Evolutionary conservation across 139 green algal genomes (phyloP).

Genomic region (Dunaliella primolecta): DNA sequence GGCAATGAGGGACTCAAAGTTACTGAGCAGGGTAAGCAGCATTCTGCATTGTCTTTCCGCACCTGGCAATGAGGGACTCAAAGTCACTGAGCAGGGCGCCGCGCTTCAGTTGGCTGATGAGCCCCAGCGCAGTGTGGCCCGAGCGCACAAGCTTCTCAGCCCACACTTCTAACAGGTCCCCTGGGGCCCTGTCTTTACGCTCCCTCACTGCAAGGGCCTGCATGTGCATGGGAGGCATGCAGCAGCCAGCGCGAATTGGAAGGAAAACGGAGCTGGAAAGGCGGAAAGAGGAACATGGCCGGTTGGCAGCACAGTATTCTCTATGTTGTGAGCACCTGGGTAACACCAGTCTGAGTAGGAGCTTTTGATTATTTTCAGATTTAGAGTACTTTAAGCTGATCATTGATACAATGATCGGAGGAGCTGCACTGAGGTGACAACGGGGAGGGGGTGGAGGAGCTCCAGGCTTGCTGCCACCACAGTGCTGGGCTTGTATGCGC

Average conservation of each 20-base stretch:
- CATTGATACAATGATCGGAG: too few relatives aligned
- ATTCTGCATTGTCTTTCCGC: too few relatives aligned
- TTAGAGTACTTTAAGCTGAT: too few relatives aligned
- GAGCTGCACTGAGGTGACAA: too few relatives aligned
- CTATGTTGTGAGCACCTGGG: background rate
- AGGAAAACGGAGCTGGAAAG: too few relatives aligned
- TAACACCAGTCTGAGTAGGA: too few relatives aligned
- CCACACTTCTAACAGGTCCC: conserved; percentile 42
- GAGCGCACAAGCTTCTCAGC: conserved; percentile 40
- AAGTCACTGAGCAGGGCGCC: conserved; percentile 33
- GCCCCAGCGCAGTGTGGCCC: conserved; percentile 24
- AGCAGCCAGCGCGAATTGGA: too few relatives aligned
- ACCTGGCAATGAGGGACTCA: background rate
- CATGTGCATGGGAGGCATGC: too few relatives aligned
- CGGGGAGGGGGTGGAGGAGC: too few relatives aligned
- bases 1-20: conserved; percentile 23
- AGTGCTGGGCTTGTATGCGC: too few relatives aligned
- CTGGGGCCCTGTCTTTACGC: conserved; percentile 17
- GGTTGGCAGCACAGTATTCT: background rate
- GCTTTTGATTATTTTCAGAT: too few relatives aligned
- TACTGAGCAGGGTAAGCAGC: conserved; percentile 28
- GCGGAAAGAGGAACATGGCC: background rate
- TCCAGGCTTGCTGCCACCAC: too few relatives aligned
- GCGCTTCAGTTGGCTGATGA: conserved; percentile 35
- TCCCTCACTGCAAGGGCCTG: background rate